Base-by-base conservation (phyloP, 2,329 filamentous ascomycete species). In the Aspergillus costaricaensis region DNA sequence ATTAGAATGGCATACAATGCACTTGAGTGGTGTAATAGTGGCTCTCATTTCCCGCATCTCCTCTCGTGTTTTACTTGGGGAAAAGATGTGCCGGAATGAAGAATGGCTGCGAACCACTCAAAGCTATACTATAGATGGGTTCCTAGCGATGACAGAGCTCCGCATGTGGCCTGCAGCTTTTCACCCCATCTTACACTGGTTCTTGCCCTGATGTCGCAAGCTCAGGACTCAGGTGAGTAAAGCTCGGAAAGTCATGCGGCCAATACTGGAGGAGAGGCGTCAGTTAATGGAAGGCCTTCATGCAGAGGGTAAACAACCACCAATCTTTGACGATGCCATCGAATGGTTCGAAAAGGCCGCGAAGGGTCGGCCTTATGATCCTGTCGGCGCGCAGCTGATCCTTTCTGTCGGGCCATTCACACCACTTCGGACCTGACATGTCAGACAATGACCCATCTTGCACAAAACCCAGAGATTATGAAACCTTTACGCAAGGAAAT, bases 71-170 rank as follows among this genome's bases (percentile, higher is more conserved):
- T 65, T 68, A 14, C 52, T 68, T 0, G 65, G 64, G 6, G 58
- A 63, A 14, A 36, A 66, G 9, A 17, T 68, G 19, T 66, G 65
- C 43, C 65, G 59, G 4, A 58, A 68, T 44, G 59, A 58, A 5
- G 53, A 59, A 30, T 69, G 67, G 66, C 53, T 65, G 3, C 48
- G 55, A 2, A 61, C 68, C 7, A 66, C 60, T 1, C 39, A 60
- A 12, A 52, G 50, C 14, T 67, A 68, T 30, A 65, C 65, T 0
- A 38, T 63, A 4, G 55, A 66, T 32, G 49, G 50, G 3, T 65
- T 65, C 55, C 3, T 64, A 6, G 53, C 69, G 50, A 52, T 25
- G 10, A 41, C 67, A 55, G 47, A 74, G 1, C 60, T 70, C 1
- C 44, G 54, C 3, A 27, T 48, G 2, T 65, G 56, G 49, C 61